phyloP scores from a whole-genome alignment of 768 basidiomycete species.

The Piloderma croceum region DNA sequence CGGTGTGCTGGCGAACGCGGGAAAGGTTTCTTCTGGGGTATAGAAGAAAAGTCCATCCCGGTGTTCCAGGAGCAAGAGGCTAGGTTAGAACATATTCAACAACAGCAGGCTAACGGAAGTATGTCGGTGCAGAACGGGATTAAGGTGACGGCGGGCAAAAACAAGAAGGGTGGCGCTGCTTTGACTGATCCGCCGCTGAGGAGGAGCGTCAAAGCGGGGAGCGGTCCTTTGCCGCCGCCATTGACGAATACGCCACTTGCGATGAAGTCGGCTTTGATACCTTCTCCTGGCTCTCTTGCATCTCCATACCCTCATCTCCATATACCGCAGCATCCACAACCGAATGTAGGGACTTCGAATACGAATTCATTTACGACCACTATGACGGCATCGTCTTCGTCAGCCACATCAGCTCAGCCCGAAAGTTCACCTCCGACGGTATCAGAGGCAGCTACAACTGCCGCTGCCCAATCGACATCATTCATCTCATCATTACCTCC shows the following conservation, averaged over 20 bases:
- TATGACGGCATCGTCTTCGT: constrained; percentile 27
- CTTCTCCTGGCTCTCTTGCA: constrained; percentile 10
- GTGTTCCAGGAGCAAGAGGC: constrained; percentile 67
- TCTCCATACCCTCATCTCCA: constrained; percentile 10
- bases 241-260: constrained; percentile 59
- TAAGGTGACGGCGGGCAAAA: constrained; percentile 33
- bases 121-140: constrained; percentile 6
- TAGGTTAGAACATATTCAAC: constrained; percentile 37
- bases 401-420: constrained; percentile 1
- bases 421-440: constrained; percentile 9
- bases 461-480: constrained; percentile 7
- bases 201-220: constrained; percentile 61
- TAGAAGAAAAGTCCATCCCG: constrained; percentile 70
- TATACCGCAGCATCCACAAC: constrained; percentile 16
- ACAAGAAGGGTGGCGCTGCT: constrained; percentile 52
- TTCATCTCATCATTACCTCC: constrained; percentile 23
- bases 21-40: constrained; percentile 91
- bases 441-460: background rate
- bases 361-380: constrained; percentile 12
- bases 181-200: constrained; percentile 61
- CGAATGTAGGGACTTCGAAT: too few species aligned
- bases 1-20: constrained; percentile 79
- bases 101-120: constrained; percentile 30
- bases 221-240: constrained; percentile 61
- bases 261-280: constrained; percentile 8